Percentiles rank a stretch among this genome's conserved stretches.
phyloP scores from a whole-genome alignment of 208 protist species.

The Wallacemonas sp. region DNA sequence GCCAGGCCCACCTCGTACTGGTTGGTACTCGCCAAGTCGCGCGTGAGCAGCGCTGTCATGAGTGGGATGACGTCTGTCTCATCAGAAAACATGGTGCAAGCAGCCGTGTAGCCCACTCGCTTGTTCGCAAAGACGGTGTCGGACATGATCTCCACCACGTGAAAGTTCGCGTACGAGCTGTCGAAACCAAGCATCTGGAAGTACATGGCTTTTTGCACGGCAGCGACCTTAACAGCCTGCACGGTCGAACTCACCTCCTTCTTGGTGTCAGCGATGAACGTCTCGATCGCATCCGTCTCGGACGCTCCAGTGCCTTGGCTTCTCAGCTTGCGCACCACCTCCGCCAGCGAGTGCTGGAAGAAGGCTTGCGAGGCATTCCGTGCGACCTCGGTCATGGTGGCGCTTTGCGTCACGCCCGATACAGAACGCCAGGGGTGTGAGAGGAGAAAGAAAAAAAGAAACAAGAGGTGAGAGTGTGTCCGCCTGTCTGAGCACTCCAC shows the following conservation, averaged over 20 bases:
- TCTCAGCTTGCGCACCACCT: conserved; percentile 95
- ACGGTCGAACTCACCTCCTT: conserved; percentile 90
- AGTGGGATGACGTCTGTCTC: conserved; percentile 96
- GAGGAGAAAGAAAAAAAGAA: conserved; percentile 5
- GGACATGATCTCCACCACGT: conserved; percentile 96
- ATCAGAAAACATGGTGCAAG: conserved; percentile 93
- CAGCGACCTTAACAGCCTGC: conserved; percentile 90
- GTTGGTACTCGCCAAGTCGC: conserved; percentile 94
- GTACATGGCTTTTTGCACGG: conserved; percentile 97
- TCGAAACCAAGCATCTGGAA: conserved; percentile 98
- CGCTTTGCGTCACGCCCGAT: neutral
- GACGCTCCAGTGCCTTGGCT: conserved; percentile 64
- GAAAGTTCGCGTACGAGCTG: conserved; percentile 95
- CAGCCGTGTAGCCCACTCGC: conserved; percentile 94
- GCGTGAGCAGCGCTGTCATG: conserved; percentile 96
- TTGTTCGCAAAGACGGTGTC: conserved; percentile 80
- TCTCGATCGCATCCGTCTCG: conserved; percentile 92
- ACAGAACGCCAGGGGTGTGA: neutral
- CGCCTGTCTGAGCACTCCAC: neutral
- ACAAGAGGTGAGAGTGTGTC: conserved; percentile 9
- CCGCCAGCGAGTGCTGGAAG: conserved; percentile 88
- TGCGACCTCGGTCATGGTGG: conserved; percentile 28
- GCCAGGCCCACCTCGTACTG: conserved; percentile 96
- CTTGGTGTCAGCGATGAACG: conserved; percentile 93
- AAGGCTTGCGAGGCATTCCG: conserved; percentile 52